Evolutionary conservation across 2,329 filamentous ascomycete genomes (phyloP), one percentile per base, ranked within the genome.

Genomic region (Ambrosiella xylebori): DNA sequence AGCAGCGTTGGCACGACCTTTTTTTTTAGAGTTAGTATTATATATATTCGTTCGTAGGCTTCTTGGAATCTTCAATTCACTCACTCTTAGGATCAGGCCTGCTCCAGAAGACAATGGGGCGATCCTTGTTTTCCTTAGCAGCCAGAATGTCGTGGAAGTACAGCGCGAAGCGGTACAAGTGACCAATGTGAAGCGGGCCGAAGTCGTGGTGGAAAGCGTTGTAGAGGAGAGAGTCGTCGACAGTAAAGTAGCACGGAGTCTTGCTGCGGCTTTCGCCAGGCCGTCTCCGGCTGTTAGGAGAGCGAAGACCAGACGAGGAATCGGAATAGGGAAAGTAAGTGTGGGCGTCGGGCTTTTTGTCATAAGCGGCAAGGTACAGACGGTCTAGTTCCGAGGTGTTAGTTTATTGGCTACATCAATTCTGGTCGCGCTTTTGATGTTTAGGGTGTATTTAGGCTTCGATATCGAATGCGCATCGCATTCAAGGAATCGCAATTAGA

Each of bases 151-250:
- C 91, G 68, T 98, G 93, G 68, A 98, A 88, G 65, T 91, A 85
- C 57, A 97, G 86, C 3, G 93, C 91, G 70, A 97, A 98, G 62
- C 93, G 82, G 76, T 97, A 98, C 45, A 98, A 75, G 69, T 98
- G 93, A 35, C 93, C 93, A 64, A 98, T 95, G 74, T 98, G 93
- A 61, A 98, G 76, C 66, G 93, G 93, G 65, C 93, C 93, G 70
- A 98, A 98, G 73, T 98, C 93, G 66, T 94, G 90, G 72, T 97
- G 90, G 72, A 98, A 98, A 38, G 91, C 90, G 70, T 98, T 98
- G 77, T 98, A 98, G 52, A 95, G 78, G 50, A 98, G 82, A 45
- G 77, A 85, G 68, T 95, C 88, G 68, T 98, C 93, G 64, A 97
- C 84, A 55, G 88, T 91, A 71, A 98, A 98, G 74, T 97, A 98